Base-by-base conservation (phyloP, 371 early-diverging fungal species). In the Rhizopus delemar region DNA sequence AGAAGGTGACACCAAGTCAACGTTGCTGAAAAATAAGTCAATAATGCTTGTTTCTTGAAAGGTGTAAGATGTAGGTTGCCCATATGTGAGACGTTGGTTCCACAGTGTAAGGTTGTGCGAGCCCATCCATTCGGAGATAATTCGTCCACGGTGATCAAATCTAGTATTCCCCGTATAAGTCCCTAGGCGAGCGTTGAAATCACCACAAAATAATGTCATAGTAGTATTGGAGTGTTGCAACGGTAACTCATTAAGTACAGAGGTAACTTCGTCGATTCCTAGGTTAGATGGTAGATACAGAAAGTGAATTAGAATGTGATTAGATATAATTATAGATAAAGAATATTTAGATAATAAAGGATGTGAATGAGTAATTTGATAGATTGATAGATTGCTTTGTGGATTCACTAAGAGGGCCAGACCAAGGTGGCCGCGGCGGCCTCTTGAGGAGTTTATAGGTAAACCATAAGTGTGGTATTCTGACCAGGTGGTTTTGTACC, bases 401-500 rank as follows among this genome's bases (percentile, higher is more conserved):
- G 36, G 36, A 36, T 9, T 36, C 5, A 36, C 36, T 9, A 36
- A 9, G 9, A 36, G 36, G 5, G 36, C 36, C 9, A 36, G 36
- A 36, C 36, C 36, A 36, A 36, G 36, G 5, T 36, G 36, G 9
- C 36, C 36, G 9, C 36, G 36, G 9, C 9, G 36, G 5, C 5
- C 5, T 6, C 9, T 36, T 6, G 5, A 36, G 9, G 36, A 36
- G 36, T 33, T 16, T 9, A 29, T 3, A 39, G 36, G 29, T 5
- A 22, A 5, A 16, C 61, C 45, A 55, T 61, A 55, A 13, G 33
- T 15, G 41, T 60, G 55, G 32, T 31, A 60, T 50, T 60, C 54
- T 3, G 34, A 34, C 60, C 60, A 53, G 13, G 38, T 6, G 2
- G 54, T 33, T 12, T 45, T 46, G 13, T 46, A 41, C 13, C 12